Conservation (phyloP, 2,329 filamentous ascomycete species). For the Microcera coccophila region DNA sequence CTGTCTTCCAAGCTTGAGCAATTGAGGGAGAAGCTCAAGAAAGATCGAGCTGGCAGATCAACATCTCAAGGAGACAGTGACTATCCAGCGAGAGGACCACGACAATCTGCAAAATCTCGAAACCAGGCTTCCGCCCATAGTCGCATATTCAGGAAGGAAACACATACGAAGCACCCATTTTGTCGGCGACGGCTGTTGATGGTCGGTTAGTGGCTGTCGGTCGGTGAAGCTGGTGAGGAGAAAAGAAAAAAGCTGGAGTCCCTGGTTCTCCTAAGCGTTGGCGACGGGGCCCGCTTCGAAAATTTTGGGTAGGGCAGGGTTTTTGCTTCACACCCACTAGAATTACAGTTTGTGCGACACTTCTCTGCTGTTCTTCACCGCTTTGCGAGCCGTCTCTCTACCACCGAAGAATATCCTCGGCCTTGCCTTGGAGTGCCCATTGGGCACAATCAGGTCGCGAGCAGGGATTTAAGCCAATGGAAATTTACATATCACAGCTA, state of each 20-base stretch:
- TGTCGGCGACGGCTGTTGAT: conserved; percentile 38
- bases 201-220: conserved; percentile 39
- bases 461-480: too few relatives aligned
- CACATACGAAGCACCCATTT: conserved; percentile 54
- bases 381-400: conserved; percentile 25
- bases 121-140: conserved; percentile 43
- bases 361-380: conserved; percentile 40
- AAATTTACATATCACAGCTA: too few relatives aligned
- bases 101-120: conserved; percentile 65
- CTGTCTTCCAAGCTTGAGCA: conserved; percentile 42
- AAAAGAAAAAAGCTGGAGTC: conserved; percentile 8
- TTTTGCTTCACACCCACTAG: conserved; percentile 24
- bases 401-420: too few relatives aligned
- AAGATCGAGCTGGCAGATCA: conserved; percentile 71
- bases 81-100: conserved; percentile 77
- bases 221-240: conserved; percentile 19
- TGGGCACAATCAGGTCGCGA: too few relatives aligned
- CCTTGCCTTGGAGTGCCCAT: too few relatives aligned
- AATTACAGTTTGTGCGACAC: conserved; percentile 12
- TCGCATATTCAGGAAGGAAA: conserved; percentile 36
- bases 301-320: conserved; percentile 33
- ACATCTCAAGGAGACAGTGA: conserved; percentile 29
- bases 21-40: conserved; percentile 61
- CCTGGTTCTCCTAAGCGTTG: conserved; percentile 15
- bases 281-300: conserved; percentile 7